A percentile compares a stretch with the other conserved stretches of the same genome.
phyloP scores from a whole-genome alignment of 2,329 filamentous ascomycete genomes.

The Pseudocercospora macadamiae region DNA sequence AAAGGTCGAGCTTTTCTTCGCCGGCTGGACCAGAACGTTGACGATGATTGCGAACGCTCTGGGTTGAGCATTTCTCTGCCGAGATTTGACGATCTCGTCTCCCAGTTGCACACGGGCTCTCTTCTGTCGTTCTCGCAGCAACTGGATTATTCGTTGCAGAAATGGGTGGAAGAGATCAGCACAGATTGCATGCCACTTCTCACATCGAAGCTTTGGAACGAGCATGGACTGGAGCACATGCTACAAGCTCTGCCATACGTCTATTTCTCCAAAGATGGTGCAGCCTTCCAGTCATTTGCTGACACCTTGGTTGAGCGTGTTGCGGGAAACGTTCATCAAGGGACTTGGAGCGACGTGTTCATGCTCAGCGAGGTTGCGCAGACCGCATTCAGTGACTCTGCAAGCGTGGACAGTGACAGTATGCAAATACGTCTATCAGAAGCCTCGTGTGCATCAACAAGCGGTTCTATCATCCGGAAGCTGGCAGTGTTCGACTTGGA shows the following conservation, averaged over 20 bases:
- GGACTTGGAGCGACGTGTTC: conserved; percentile 78
- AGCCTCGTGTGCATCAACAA: conserved; percentile 47
- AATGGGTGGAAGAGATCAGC: conserved; percentile 78
- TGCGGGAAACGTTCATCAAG: conserved; percentile 54
- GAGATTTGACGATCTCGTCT: conserved; percentile 8
- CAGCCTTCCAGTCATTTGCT: conserved; percentile 66
- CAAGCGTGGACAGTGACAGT: conserved; percentile 61
- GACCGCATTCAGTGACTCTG: conserved; percentile 63
- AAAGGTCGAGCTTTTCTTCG: conserved; percentile 87
- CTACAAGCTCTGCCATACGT: conserved; percentile 70
- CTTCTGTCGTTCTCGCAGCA: conserved; percentile 69
- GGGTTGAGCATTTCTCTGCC: conserved; percentile 5
- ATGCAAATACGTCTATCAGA: conserved; percentile 61
- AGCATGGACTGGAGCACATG: conserved; percentile 67
- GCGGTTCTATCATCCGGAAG: conserved; percentile 11
- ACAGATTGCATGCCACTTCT: conserved; percentile 69
- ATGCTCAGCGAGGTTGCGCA: conserved; percentile 77
- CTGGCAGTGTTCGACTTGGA: conserved; percentile 24
- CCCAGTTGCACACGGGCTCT: conserved; percentile 7
- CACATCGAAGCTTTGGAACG: conserved; percentile 66
- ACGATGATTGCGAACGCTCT: neutral
- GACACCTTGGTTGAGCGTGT: conserved; percentile 74
- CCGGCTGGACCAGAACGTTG: conserved; percentile 56
- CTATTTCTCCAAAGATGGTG: conserved; percentile 77
- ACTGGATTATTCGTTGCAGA: conserved; percentile 70